Conservation (phyloP, 2,329 filamentous ascomycete genomes). For the Aspergillus fumigatiaffinis region DNA sequence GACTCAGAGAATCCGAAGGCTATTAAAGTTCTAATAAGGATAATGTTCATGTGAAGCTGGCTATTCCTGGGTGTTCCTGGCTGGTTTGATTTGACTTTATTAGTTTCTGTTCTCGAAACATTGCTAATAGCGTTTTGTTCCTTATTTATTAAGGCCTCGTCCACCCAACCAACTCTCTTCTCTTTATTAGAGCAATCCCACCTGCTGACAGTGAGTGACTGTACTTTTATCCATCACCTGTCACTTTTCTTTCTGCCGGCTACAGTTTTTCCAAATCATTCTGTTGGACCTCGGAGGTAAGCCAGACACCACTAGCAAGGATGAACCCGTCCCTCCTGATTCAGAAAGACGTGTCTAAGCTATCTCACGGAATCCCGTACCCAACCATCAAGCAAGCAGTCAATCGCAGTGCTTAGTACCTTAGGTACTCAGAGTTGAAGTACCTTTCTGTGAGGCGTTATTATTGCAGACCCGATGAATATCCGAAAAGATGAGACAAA, state of each 20-base stretch:
- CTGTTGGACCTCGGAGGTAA: background rate
- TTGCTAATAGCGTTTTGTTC: background rate
- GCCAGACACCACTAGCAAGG: background rate
- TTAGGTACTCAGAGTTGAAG: background rate
- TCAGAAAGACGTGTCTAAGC: background rate
- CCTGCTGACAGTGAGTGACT: background rate
- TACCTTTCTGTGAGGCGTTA: background rate
- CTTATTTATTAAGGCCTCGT: background rate
- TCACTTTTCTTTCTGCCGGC: background rate
- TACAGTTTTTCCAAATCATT: background rate
- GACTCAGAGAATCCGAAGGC: background rate
- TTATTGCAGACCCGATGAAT: background rate
- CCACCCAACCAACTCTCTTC: background rate
- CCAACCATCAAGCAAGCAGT: background rate
- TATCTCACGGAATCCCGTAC: background rate
- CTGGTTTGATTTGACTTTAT: conserved; percentile 2
- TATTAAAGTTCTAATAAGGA: background rate
- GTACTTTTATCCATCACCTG: background rate
- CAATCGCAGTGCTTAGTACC: background rate
- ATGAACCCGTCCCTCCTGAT: background rate
- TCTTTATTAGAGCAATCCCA: background rate
- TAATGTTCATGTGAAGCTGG: background rate
- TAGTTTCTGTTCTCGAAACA: conserved; percentile 1
- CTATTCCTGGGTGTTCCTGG: background rate
- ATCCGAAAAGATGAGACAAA: conserved; percentile 12